A percentile compares a stretch with the other conserved stretches of the same genome.
phyloP scores from a whole-genome alignment of 2,329 filamentous ascomycete species.

The Hirsutella rhossiliensis region DNA sequence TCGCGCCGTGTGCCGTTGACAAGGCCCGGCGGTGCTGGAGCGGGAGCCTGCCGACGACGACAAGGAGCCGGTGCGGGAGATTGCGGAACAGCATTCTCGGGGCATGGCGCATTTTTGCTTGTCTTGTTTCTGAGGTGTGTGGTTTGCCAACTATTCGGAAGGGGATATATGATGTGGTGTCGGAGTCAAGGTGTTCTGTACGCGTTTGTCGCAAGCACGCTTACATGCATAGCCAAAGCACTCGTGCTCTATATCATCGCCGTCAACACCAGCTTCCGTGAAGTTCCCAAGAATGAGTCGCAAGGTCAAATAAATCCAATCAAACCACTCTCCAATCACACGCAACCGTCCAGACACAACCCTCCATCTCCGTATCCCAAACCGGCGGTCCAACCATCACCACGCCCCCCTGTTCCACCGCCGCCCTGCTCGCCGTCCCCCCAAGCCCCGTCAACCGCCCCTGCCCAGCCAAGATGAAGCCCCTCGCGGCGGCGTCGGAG shows the following conservation, averaged over 20 bases:
- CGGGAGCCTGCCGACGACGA: too few relatives aligned
- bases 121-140: too few relatives aligned
- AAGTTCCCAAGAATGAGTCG: too few relatives aligned
- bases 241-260: not conserved
- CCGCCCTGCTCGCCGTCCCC: conserved; percentile 13
- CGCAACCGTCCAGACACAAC: conserved; percentile 22
- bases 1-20: conserved; percentile 12
- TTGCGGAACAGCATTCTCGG: too few relatives aligned
- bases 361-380: conserved; percentile 25
- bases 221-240: conserved; percentile 17
- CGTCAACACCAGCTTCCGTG: too few relatives aligned
- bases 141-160: too few relatives aligned
- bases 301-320: not conserved
- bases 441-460: conserved; percentile 24
- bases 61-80: too few relatives aligned
- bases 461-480: conserved; percentile 24
- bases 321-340: conserved; percentile 22
- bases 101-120: too few relatives aligned
- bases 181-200: conserved; percentile 1
- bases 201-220: conserved; percentile 22
- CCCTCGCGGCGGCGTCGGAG: conserved; percentile 3
- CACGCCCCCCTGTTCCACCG: conserved; percentile 15
- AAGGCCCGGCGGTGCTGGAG: not conserved
- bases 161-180: too few relatives aligned
- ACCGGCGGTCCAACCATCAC: conserved; percentile 22